Evolutionary conservation across 148 eudicot genomes (phyloP), one percentile per base, ranked within the genome.

Genomic region (Amaranthus palmeri): DNA sequence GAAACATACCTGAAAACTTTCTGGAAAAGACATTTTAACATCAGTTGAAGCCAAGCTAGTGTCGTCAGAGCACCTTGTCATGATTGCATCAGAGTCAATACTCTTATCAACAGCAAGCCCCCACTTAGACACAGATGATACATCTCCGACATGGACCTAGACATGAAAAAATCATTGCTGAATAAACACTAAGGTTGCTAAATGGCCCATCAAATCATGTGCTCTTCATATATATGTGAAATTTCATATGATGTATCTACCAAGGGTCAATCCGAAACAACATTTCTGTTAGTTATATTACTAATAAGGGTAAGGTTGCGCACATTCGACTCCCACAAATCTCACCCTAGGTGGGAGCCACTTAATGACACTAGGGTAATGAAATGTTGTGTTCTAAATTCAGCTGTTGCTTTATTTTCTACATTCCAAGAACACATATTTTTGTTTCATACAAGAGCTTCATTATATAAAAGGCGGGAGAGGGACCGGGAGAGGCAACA

Each of bases 1-100:
- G 8, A 72, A 50, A 50, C 62, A 54, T 76, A 83, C 88, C 88
- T 75, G 85, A 64, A 8, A 45, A 44, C 62, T 46, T 36, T 64
- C 48, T 60, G 67, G 67, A 5, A 60, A 72, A 73, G 48, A 74
- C 52, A 58, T 67, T 81, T 72, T 83, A 64, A 47, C 42, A 72
- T 63, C 83, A 10, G 60, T 40, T 73, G 72, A 65, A 61, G 73
- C 74, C 10, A 77, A 55, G 41, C 14, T 41, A 51, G 11, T 53
- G 40, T 11, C 80, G 65, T 44, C 55, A 55, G 79, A 72, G 36
- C 49, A 15, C 68, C 76, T 73, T 77, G 58, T 46, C 77, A 61
- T 67, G 73, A 54, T 68, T 47, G 56, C 53, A 63, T 72, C 69
- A 48, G 67, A 63, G 68, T 54, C 67, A 41, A 63, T 65, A n/a